A percentile compares a stretch with the other conserved stretches of the same genome.
phyloP scores from a whole-genome alignment of 2,329 filamentous ascomycete species.

The Chaetomium sp. region DNA sequence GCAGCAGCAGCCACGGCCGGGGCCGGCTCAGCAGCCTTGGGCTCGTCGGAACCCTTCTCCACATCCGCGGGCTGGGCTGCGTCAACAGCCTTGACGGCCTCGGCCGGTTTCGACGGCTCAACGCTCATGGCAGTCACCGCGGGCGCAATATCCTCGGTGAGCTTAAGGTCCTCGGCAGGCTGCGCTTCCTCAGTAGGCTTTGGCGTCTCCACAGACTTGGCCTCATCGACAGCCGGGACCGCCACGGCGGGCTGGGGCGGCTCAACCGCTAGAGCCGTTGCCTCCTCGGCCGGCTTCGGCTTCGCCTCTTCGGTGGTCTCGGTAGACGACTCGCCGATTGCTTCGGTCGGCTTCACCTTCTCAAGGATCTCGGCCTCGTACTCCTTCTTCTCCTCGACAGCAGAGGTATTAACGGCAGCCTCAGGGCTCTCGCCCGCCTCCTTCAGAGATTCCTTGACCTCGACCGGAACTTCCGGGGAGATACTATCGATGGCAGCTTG shows the following conservation, averaged over 20 bases:
- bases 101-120: conserved; percentile 51
- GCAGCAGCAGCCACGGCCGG: neutral
- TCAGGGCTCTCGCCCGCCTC: conserved; percentile 61
- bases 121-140: conserved; percentile 42
- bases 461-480: conserved; percentile 27
- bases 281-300: conserved; percentile 45
- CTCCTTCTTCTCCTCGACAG: conserved; percentile 73
- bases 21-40: conserved; percentile 5
- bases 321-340: conserved; percentile 15
- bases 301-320: conserved; percentile 10
- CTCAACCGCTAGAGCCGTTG: conserved; percentile 55
- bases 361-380: conserved; percentile 74
- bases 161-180: conserved; percentile 22
- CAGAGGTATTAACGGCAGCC: conserved; percentile 67
- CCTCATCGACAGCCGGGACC: conserved; percentile 60
- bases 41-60: conserved; percentile 3
- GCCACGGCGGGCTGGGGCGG: conserved; percentile 55
- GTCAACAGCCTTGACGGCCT: conserved; percentile 22
- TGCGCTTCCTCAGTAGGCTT: conserved; percentile 18
- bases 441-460: conserved; percentile 34
- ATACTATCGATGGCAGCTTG: conserved; percentile 26
- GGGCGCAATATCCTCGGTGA: conserved; percentile 22
- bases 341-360: conserved; percentile 53
- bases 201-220: conserved; percentile 9
- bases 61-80: neutral